These are phyloP conservation scores for Ensete ventricosum DNA, from an alignment of 176 grass and related monocot species.

Conservation along the genomic window DNA sequence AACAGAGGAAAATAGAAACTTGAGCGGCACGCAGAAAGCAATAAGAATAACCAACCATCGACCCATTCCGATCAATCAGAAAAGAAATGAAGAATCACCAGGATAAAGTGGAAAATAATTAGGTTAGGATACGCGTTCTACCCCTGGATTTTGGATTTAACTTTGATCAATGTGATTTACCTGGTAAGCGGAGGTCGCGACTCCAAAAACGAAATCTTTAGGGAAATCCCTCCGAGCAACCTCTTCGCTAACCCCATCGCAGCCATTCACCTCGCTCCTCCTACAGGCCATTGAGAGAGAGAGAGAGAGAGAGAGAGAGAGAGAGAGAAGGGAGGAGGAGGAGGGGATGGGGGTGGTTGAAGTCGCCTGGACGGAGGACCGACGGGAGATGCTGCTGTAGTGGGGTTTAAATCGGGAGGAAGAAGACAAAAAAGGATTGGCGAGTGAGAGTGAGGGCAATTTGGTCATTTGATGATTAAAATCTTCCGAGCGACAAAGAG, in stretches of 20 bases:
- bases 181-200: constrained; percentile 14
- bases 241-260: neutral
- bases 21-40: no score
- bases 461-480: neutral
- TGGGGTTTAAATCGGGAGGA: neutral
- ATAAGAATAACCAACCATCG: no score
- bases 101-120: neutral
- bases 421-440: neutral
- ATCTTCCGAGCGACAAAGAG: no score
- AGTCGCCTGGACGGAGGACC: no score
- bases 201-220: constrained; percentile 2
- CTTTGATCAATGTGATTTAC: neutral
- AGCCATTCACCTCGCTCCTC: neutral
- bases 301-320: no score
- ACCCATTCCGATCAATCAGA: no score
- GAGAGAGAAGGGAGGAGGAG: no score
- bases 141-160: neutral
- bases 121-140: neutral
- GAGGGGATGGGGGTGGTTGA: no score
- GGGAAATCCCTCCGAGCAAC: neutral
- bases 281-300: neutral
- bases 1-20: no score
- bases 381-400: no score
- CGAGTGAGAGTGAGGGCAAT: neutral
- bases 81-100: no score